Percentiles rank a stretch among this genome's conserved stretches.
These are phyloP conservation scores for Paraphysoderma sedebokerense DNA, from an alignment of 371 early-diverging fungal genomes.

Conservation along the genomic window DNA sequence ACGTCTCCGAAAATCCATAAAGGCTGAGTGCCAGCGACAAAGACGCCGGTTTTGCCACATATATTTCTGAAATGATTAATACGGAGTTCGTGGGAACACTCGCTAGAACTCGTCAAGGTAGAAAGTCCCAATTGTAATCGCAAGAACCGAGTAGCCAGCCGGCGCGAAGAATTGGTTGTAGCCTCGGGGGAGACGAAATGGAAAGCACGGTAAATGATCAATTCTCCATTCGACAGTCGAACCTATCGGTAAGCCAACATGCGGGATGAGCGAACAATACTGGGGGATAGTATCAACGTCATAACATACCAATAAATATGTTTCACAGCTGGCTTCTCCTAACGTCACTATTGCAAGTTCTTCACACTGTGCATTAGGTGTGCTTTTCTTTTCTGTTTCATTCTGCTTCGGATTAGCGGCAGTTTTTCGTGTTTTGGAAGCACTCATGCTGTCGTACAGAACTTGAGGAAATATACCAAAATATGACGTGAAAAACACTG, in stretches of 20 bases:
- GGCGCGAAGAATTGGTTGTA: slow-evolving; percentile 20
- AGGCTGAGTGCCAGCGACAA: slow-evolving; percentile 67
- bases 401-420: neutral
- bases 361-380: slow-evolving; percentile 26
- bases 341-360: slow-evolving; percentile 51
- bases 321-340: slow-evolving; percentile 33
- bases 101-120: slow-evolving; percentile 4
- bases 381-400: slow-evolving; percentile 16
- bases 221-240: neutral
- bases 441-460: slow-evolving; percentile 22
- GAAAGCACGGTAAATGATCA: neutral
- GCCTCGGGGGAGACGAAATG: neutral
- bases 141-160: slow-evolving; percentile 2
- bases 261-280: neutral
- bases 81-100: slow-evolving; percentile 10
- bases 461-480: slow-evolving; percentile 44
- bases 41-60: slow-evolving; percentile 65
- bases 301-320: slow-evolving; percentile 46
- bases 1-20: slow-evolving; percentile 56
- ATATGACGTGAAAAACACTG: slow-evolving; percentile 39
- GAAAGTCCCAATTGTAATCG: slow-evolving; percentile 12
- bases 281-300: neutral
- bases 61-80: slow-evolving; percentile 45
- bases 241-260: neutral
- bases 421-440: neutral